A percentile compares a stretch with the other conserved stretches of the same genome.
phyloP scores from a whole-genome alignment of 1,284 basidiomycete species.

The Microstroma glucosiphilum region DNA sequence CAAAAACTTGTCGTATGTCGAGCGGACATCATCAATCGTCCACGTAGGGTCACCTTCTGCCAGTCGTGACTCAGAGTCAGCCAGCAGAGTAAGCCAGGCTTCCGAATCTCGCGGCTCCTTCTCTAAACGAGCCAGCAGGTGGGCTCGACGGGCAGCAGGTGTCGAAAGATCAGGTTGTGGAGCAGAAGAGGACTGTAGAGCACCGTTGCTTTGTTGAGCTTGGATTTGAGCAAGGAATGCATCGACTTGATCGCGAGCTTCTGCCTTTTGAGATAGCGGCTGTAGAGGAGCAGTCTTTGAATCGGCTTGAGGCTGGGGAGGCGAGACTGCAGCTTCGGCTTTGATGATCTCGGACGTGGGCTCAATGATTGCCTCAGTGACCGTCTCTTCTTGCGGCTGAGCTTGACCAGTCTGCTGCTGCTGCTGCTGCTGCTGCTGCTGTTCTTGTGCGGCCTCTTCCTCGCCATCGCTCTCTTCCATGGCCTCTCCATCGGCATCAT shows the following conservation, averaged over 20 bases:
- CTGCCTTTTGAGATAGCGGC: background rate
- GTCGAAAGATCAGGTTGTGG: background rate
- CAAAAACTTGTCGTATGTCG: conserved; percentile 68
- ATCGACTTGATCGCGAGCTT: conserved; percentile 3
- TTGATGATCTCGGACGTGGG: conserved; percentile 13
- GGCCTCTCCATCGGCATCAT: background rate
- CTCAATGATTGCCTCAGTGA: too few species aligned
- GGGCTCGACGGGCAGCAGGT: background rate
- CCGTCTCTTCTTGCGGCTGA: background rate
- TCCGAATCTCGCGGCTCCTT: conserved; percentile 62
- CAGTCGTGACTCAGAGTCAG: conserved; percentile 45
- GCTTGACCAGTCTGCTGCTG: background rate
- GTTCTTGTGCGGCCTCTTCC: background rate
- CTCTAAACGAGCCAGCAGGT: conserved; percentile 38
- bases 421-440: background rate
- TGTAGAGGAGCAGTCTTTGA: conserved; percentile 3
- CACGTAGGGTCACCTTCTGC: conserved; percentile 59
- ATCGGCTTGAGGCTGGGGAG: background rate
- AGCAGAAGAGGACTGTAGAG: background rate
- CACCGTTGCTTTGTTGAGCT: background rate
- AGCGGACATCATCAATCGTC: conserved; percentile 65
- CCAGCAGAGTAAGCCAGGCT: conserved; percentile 64
- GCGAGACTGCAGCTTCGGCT: conserved; percentile 12
- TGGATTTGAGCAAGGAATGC: background rate
- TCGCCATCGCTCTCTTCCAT: background rate